A percentile compares a stretch with the other conserved stretches of the same genome.
phyloP scores from a whole-genome alignment of 192 early-diverging fungal genomes.

The Mortierella alpina region DNA sequence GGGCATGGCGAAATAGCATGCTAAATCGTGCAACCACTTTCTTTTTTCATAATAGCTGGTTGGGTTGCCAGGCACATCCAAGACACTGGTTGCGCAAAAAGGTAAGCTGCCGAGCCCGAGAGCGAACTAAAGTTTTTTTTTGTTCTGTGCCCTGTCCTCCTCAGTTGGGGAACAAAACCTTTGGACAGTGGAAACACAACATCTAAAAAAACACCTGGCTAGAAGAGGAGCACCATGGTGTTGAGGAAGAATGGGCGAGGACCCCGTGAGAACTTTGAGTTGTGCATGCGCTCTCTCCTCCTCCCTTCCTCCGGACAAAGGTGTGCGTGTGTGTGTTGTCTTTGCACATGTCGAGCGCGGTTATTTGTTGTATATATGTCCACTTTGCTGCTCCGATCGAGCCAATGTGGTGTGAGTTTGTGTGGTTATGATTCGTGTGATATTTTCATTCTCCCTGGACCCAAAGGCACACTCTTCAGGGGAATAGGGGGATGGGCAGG shows the following conservation, averaged over 20 bases:
- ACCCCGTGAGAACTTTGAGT: neutral
- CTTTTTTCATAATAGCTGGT: slow-evolving; percentile 73
- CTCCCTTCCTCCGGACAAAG: neutral
- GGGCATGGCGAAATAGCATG: neutral
- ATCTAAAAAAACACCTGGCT: neutral
- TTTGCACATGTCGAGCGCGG: too few relatives aligned
- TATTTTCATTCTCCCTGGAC: too few relatives aligned
- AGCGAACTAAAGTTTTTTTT: too few relatives aligned
- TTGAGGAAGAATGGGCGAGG: neutral
- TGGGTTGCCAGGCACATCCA: slow-evolving; percentile 90
- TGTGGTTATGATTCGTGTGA: neutral
- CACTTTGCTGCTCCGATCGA: neutral
- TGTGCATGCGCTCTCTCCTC: neutral
- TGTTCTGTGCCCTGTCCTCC: too few relatives aligned
- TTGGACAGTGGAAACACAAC: neutral
- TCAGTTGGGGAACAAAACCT: too few relatives aligned
- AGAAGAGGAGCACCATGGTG: neutral
- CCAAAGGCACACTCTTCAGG: too few relatives aligned
- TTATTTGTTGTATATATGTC: too few relatives aligned
- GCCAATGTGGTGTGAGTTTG: slow-evolving; percentile 5
- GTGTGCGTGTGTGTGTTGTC: neutral
- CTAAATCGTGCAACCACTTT: neutral
- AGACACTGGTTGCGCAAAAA: slow-evolving; percentile 95
- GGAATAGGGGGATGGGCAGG: neutral
- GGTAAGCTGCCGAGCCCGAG: slow-evolving; percentile 55